Evolutionary conservation across 257 asterid genomes (phyloP).

Genomic region (Verbascum thapsus): DNA sequence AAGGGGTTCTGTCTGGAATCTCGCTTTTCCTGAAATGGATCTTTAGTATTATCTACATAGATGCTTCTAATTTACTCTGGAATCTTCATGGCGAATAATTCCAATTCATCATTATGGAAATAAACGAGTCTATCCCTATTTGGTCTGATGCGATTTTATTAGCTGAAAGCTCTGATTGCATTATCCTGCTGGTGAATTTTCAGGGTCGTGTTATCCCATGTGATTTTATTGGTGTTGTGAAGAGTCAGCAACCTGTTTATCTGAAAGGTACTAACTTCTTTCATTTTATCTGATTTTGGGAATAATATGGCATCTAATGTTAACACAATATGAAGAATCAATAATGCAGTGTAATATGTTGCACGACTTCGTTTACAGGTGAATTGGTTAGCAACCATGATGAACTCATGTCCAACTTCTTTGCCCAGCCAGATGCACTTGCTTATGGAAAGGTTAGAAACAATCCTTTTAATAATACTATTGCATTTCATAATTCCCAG

Average conservation of each 20-base stretch:
- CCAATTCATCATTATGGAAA: conserved; percentile 17
- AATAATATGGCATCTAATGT: conserved; percentile 5
- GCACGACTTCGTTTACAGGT: conserved; percentile 53
- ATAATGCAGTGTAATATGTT: conserved; percentile 22
- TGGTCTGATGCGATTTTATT: conserved; percentile 26
- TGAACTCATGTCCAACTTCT: conserved; percentile 99
- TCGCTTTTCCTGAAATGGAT: conserved; percentile 20
- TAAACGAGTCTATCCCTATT: background rate
- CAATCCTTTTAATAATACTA: conserved; percentile 1
- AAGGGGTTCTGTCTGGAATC: conserved; percentile 9
- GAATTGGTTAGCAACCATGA: conserved; percentile 94
- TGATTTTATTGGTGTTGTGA: conserved; percentile 93
- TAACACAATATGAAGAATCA: background rate
- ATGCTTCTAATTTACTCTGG: conserved; percentile 14
- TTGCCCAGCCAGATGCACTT: conserved; percentile 99
- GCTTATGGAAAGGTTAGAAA: conserved; percentile 88
- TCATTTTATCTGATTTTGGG: conserved; percentile 27
- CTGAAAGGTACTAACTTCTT: conserved; percentile 60
- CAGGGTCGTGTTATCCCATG: conserved; percentile 99
- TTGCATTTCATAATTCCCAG: conserved; percentile 4
- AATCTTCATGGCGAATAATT: conserved; percentile 8
- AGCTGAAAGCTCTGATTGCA: conserved; percentile 33
- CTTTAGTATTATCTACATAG: conserved; percentile 8
- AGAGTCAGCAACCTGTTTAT: conserved; percentile 97
- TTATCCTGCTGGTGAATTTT: conserved; percentile 34